Base-by-base conservation (phyloP, 192 early-diverging fungal genomes). In the Kickxella alabastrina region DNA sequence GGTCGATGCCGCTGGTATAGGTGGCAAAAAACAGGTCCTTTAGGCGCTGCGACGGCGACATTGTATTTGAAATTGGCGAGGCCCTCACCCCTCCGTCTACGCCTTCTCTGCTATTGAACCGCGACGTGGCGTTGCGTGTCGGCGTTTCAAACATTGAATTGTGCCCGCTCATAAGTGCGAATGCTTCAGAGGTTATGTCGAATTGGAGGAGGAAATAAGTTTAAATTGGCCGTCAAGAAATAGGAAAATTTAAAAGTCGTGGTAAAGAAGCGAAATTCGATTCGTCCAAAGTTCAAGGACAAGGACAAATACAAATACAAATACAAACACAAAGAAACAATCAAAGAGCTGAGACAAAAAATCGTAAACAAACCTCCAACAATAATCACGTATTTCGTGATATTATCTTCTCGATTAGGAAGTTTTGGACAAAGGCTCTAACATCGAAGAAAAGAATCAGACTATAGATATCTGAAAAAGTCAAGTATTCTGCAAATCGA, bases 1-100 rank as follows among this genome's bases (percentile, higher is more conserved):
- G 28, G 14, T 54, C 45, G 7, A 32, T 41, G 14, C 70, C 63
- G 36, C 56, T 62, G 4, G 71, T 75, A 34, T 75, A 75, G 19
- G 71, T 63, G 3, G 71, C 64, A 42, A 75, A 75, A 35, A 75
- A 75, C 43, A 75, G 48, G 34, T 75, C 65, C 34, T 67, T 75
- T 3, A 75, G 52, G 9, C 71, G 64, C 49, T 63, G 71, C 26
- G 71, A 75, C 6, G 71, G 71, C 42, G 71, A 75, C 44, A 40
- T 47, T 52, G 56, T 35, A 32, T 5, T 51, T 29, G 26, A 34
- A 15, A 47, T 54, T 3, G 29, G 18, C 10, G 40, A 53, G 1
- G 48, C 24, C 24, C 37, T 31, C 23, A 47, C 2, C 5, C 32
- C 34, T 4, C 31, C 10, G 12, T 23, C 54, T 10, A 31, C 37